Conservation (phyloP, 1,139 yeast species). For the Nakaseomyces nivariensis region DNA sequence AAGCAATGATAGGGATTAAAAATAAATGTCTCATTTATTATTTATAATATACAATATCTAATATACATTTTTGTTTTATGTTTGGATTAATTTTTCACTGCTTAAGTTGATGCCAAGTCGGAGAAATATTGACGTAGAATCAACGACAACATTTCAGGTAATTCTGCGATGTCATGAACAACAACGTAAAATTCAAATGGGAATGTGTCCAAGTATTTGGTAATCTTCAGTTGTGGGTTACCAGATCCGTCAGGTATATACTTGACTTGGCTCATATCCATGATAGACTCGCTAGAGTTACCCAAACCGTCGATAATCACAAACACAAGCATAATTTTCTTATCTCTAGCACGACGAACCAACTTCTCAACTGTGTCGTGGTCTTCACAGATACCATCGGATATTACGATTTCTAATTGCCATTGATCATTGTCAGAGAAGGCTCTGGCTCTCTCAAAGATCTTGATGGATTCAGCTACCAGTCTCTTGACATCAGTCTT, state of each 20-base stretch:
- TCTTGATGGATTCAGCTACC: constrained; percentile 58
- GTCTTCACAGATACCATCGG: constrained; percentile 96
- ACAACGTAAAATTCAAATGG: constrained; percentile 96
- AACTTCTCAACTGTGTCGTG: constrained; percentile 73
- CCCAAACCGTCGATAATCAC: constrained; percentile 81
- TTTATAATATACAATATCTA: neutral
- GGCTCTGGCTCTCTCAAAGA: constrained; percentile 58
- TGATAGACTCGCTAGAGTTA: constrained; percentile 70
- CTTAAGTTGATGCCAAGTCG: constrained; percentile 40
- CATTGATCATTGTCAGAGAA: constrained; percentile 59
- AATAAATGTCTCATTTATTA: neutral
- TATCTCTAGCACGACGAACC: constrained; percentile 87
- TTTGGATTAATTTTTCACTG: neutral
- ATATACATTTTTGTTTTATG: neutral
- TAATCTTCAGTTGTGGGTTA: constrained; percentile 62
- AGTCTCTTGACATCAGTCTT: constrained; percentile 74
- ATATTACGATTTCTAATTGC: constrained; percentile 86
- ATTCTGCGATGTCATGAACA: constrained; percentile 76
- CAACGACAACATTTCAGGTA: constrained; percentile 84
- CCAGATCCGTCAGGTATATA: constrained; percentile 68
- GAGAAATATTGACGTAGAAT: constrained; percentile 88
- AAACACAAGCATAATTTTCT: constrained; percentile 88
- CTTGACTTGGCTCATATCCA: constrained; percentile 90
- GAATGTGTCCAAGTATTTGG: constrained; percentile 81
- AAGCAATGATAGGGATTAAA: too few species aligned